Conservation (phyloP, 2,329 filamentous ascomycete genomes). For the Neurospora sp. region DNA sequence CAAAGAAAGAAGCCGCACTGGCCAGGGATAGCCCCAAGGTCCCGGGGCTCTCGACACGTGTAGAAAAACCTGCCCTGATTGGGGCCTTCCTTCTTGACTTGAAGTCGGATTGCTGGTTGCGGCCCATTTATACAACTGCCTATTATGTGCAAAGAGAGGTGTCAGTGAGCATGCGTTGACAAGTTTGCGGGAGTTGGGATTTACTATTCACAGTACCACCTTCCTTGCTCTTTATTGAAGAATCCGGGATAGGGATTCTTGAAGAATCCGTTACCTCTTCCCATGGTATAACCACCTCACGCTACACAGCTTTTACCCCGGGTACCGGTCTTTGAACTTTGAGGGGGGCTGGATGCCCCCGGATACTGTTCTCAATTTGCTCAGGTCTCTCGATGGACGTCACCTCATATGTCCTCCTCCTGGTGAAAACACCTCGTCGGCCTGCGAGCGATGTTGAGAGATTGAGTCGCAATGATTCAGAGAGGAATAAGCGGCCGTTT, state of each 20-base stretch:
- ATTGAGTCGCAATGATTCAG: background rate
- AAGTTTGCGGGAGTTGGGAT: background rate
- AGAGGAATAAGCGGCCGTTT: background rate
- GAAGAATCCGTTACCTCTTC: background rate
- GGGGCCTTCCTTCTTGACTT: constrained; percentile 26
- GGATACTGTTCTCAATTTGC: background rate
- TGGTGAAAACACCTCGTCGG: background rate
- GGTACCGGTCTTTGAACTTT: background rate
- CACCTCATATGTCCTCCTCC: background rate
- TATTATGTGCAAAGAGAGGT: background rate
- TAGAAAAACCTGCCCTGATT: constrained; percentile 35
- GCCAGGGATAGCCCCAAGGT: background rate
- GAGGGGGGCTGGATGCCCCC: background rate
- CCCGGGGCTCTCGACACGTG: constrained; percentile 23
- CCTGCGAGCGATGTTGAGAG: background rate
- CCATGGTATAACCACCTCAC: background rate
- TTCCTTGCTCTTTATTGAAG: background rate
- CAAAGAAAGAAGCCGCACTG: constrained; percentile 37
- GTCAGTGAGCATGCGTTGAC: background rate
- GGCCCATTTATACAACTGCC: constrained; percentile 13
- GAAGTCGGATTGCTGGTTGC: constrained; percentile 24
- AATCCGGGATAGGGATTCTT: background rate
- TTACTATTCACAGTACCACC: background rate
- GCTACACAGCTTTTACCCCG: background rate
- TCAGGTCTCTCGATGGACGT: background rate